phyloP scores from a whole-genome alignment of 495 filamentous ascomycete species.

The Penicillium pancosmium region DNA sequence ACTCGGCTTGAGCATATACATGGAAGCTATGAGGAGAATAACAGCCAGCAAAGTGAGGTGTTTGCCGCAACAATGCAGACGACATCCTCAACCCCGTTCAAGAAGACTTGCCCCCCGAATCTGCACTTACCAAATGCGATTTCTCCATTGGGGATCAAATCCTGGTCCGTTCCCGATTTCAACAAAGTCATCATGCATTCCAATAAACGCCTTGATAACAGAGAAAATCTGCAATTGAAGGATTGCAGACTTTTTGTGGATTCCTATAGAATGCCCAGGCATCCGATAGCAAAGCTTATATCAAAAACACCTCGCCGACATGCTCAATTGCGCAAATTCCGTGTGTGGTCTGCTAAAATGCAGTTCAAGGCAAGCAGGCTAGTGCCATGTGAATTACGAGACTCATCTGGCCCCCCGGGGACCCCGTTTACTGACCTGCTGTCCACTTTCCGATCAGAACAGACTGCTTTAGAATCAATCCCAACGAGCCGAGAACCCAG shows the following conservation, averaged over 20 bases:
- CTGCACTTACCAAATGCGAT: background rate
- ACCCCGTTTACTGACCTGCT: constrained; percentile 37
- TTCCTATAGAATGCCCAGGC: background rate
- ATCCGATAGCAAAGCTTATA: background rate
- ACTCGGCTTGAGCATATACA: background rate
- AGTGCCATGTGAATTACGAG: constrained; percentile 11
- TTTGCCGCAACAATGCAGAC: background rate
- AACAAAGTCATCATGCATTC: background rate
- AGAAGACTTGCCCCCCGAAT: background rate
- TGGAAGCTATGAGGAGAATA: background rate
- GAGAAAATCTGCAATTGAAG: background rate
- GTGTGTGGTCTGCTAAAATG: constrained; percentile 44
- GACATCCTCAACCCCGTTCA: background rate
- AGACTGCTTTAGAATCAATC: constrained; percentile 8
- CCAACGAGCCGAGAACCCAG: background rate
- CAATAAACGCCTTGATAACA: background rate
- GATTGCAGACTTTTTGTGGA: background rate
- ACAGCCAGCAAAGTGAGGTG: background rate
- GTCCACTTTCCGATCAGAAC: constrained; percentile 28
- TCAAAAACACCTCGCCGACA: no score
- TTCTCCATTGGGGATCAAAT: background rate
- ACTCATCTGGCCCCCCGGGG: constrained; percentile 39
- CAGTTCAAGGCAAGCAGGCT: constrained; percentile 28
- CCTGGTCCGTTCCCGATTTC: background rate
- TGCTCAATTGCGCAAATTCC: constrained; percentile 26